Evolutionary conservation across 306 rosid genomes (phyloP).

Genomic region (Cicer pinnatifidum): DNA sequence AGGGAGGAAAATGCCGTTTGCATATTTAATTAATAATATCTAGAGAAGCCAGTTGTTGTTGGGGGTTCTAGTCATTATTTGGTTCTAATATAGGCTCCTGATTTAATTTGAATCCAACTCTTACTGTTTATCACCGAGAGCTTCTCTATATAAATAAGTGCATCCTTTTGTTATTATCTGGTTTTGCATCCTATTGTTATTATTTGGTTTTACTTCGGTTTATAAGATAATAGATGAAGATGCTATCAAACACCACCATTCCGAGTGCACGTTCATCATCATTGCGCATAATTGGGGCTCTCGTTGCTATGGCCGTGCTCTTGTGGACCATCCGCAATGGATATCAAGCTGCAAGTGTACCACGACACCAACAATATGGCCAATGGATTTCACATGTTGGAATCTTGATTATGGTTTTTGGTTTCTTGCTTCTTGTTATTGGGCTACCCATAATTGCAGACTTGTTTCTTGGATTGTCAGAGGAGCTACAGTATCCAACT

Average conservation of each 20-base stretch:
- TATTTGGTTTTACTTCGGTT: not conserved
- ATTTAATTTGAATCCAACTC: not conserved
- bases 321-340: slow-evolving; percentile 50
- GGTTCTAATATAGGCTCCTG: not conserved
- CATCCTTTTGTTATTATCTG: not conserved
- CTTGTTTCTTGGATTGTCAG: slow-evolving; percentile 52
- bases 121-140: not conserved
- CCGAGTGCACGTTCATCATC: slow-evolving; percentile 40
- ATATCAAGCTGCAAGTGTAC: slow-evolving; percentile 46
- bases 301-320: slow-evolving; percentile 48
- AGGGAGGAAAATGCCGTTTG: slow-evolving; percentile 33
- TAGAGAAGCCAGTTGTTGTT: not conserved
- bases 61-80: not conserved
- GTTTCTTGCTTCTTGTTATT: slow-evolving; percentile 53
- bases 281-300: slow-evolving; percentile 40
- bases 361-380: slow-evolving; percentile 9
- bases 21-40: not conserved
- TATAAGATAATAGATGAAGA: slow-evolving; percentile 21
- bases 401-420: slow-evolving; percentile 54
- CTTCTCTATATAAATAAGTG: not conserved
- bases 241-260: not conserved
- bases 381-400: slow-evolving; percentile 54
- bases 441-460: slow-evolving; percentile 64
- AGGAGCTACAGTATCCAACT: slow-evolving; percentile 50
- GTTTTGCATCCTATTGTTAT: not conserved